Evolutionary conservation across 2,329 filamentous ascomycete genomes (phyloP).

Genomic region (Colletotrichum karsti): DNA sequence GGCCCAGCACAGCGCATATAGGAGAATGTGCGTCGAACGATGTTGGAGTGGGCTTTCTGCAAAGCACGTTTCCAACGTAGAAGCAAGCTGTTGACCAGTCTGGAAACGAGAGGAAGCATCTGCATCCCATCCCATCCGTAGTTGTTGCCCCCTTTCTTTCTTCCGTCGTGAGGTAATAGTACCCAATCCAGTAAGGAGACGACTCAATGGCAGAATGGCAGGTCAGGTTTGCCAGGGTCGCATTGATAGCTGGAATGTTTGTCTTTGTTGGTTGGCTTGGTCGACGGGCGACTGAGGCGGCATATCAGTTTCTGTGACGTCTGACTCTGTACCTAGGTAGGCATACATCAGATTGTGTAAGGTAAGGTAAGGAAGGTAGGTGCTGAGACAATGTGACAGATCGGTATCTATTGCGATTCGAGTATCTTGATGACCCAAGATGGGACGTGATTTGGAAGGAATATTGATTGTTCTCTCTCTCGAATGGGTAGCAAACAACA

Average conservation of each 20-base stretch:
- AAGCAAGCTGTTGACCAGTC: neutral
- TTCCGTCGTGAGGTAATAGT: neutral
- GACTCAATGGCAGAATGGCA: neutral
- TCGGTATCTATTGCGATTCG: neutral
- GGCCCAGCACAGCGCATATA: constrained; percentile 3
- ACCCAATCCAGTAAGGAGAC: neutral
- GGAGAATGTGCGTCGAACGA: constrained; percentile 10
- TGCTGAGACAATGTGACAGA: neutral
- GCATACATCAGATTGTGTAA: no score
- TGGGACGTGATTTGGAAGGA: no score
- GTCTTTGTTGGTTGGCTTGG: constrained; percentile 2
- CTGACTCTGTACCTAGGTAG: no score
- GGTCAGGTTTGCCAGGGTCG: neutral
- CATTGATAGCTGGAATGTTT: constrained; percentile 9
- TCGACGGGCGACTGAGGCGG: neutral
- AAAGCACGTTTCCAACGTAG: neutral
- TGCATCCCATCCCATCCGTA: no score
- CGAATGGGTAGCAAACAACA: neutral
- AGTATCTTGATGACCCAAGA: neutral
- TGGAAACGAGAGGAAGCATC: neutral
- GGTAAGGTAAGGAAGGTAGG: no score
- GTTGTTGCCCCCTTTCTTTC: constrained; percentile 3
- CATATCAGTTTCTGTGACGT: no score
- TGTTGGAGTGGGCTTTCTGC: neutral
- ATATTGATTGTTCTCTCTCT: neutral